Evolutionary conservation across 1,284 basidiomycete genomes (phyloP).

Genomic region (Puccinia coronata): DNA sequence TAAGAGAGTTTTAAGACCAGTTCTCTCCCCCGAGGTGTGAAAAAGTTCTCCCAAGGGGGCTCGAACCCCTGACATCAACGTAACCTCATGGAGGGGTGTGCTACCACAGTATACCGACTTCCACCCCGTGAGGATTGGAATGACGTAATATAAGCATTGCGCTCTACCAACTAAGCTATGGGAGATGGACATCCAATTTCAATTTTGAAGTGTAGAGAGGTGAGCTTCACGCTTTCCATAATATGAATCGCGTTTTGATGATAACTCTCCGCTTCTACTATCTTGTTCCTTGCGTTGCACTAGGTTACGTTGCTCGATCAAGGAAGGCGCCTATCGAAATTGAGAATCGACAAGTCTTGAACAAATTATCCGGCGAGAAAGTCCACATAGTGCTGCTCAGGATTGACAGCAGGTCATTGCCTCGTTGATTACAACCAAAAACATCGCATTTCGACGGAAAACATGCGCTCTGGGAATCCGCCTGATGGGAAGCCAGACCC

Average conservation of each 20-base stretch:
- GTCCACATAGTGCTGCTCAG: too few relatives aligned
- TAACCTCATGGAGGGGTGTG: constrained; percentile 42
- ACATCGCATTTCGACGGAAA: not conserved
- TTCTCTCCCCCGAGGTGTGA: not conserved
- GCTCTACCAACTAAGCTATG: constrained; percentile 51
- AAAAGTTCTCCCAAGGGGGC: constrained; percentile 49
- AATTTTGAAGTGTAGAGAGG: too few relatives aligned
- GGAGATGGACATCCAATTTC: constrained; percentile 1
- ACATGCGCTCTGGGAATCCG: not conserved
- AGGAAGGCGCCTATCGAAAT: not conserved
- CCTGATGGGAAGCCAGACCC: constrained; percentile 67
- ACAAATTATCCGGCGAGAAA: too few relatives aligned
- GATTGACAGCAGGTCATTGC: too few relatives aligned
- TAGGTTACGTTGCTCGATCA: not conserved
- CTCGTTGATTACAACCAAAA: not conserved
- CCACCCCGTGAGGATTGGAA: not conserved
- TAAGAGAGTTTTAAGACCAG: too few relatives aligned
- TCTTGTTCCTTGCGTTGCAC: not conserved
- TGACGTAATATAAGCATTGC: constrained; percentile 49
- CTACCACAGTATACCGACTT: constrained; percentile 46
- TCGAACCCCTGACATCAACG: constrained; percentile 50
- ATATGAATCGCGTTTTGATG: too few relatives aligned
- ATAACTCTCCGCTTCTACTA: too few relatives aligned
- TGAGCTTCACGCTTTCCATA: too few relatives aligned
- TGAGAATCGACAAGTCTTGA: not conserved